Percentiles rank a stretch among this genome's conserved stretches.
Evolutionary conservation across 1,284 basidiomycete genomes (phyloP).

Genomic region (Heterobasidion parviporum): DNA sequence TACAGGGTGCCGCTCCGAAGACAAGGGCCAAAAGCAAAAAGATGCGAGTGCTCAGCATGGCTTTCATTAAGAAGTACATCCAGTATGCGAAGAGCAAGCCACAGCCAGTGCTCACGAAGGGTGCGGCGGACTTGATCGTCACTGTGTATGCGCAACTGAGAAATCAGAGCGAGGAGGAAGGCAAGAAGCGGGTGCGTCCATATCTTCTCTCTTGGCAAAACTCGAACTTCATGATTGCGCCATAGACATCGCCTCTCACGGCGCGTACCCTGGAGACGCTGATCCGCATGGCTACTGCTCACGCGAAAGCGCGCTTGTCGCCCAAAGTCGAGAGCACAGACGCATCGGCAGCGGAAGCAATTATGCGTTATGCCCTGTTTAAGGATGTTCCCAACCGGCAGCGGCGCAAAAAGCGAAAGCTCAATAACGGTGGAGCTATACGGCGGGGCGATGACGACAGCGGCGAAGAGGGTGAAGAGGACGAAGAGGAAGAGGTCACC

Average conservation of each 20-base stretch:
- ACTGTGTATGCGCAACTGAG: slow-evolving; percentile 88
- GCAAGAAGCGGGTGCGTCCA: slow-evolving; percentile 73
- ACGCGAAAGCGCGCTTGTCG: slow-evolving; percentile 93
- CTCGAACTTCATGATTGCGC: background rate
- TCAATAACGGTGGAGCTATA: slow-evolving; percentile 52
- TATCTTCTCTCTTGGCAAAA: background rate
- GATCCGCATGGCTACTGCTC: slow-evolving; percentile 96
- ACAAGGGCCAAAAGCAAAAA: slow-evolving; percentile 41
- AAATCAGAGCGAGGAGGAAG: slow-evolving; percentile 89
- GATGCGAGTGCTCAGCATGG: slow-evolving; percentile 84
- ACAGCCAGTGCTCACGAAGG: slow-evolving; percentile 83
- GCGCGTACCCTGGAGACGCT: slow-evolving; percentile 98
- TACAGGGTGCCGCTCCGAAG: slow-evolving; percentile 40
- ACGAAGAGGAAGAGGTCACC: slow-evolving; percentile 41
- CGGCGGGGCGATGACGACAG: slow-evolving; percentile 30
- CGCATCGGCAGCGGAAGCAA: slow-evolving; percentile 88
- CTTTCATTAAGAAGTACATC: slow-evolving; percentile 98
- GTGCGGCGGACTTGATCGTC: slow-evolving; percentile 92
- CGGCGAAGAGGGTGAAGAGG: slow-evolving; percentile 31
- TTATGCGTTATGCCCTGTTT: slow-evolving; percentile 96
- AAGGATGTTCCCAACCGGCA: slow-evolving; percentile 89
- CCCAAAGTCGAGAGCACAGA: slow-evolving; percentile 80
- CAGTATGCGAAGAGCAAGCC: slow-evolving; percentile 93
- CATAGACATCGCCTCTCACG: slow-evolving; percentile 90
- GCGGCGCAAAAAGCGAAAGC: slow-evolving; percentile 74